Evolutionary conservation across 768 basidiomycete species (phyloP).

Genomic region (Leccinellum luteum): DNA sequence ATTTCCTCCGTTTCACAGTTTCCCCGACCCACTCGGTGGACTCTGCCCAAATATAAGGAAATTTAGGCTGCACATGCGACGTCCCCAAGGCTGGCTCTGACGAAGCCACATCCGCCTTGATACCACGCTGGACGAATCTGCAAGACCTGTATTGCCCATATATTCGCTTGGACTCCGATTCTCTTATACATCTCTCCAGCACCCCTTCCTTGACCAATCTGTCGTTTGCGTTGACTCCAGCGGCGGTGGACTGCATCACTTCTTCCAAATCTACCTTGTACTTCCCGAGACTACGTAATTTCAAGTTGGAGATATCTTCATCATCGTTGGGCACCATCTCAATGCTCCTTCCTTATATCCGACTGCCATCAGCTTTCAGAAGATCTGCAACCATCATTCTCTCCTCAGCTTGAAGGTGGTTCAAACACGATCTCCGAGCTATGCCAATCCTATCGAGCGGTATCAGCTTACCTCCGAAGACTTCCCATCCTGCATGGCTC

Average conservation of each 20-base stretch:
- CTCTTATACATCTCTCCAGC: conserved; percentile 14
- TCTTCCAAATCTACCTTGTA: background rate
- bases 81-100: conserved; percentile 10
- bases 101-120: conserved; percentile 10
- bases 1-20: conserved; percentile 17
- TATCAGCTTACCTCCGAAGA: conserved; percentile 18
- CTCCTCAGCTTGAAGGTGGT: conserved; percentile 7
- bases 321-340: background rate
- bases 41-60: conserved; percentile 13
- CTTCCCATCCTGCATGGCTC: conserved; percentile 14
- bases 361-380: conserved; percentile 1
- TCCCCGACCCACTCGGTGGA: conserved; percentile 14
- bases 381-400: conserved; percentile 3
- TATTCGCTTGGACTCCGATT: conserved; percentile 10
- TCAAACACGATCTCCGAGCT: conserved; percentile 7
- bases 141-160: conserved; percentile 14
- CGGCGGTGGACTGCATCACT: background rate
- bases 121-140: conserved; percentile 16
- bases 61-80: conserved; percentile 13
- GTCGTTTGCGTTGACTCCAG: conserved; percentile 4
- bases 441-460: background rate
- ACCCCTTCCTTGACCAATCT: conserved; percentile 12
- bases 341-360: background rate
- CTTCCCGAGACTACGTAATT: conserved; percentile 9
- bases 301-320: conserved; percentile 14